Conservation (phyloP, 345 rosid species). For the Mercurialis annua region DNA sequence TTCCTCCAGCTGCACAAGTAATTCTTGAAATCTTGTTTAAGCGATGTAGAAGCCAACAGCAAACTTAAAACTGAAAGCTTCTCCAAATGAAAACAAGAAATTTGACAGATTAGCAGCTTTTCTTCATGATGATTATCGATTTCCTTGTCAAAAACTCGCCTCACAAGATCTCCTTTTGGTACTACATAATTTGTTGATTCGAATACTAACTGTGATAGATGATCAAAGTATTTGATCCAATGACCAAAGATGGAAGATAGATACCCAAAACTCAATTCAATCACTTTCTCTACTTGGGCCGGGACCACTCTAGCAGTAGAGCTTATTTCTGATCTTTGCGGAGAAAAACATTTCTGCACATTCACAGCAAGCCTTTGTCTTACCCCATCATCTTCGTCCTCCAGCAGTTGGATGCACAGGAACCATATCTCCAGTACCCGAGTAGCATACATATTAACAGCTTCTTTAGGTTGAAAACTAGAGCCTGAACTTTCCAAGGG, state of each 20-base stretch:
- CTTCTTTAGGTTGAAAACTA: constrained; percentile 33
- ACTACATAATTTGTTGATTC: constrained; percentile 45
- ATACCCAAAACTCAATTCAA: constrained; percentile 65
- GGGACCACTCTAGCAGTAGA: constrained; percentile 42
- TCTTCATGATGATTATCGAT: constrained; percentile 93
- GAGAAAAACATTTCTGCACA: constrained; percentile 58
- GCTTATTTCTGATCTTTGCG: constrained; percentile 19
- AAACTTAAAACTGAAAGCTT: constrained; percentile 38
- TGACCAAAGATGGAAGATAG: constrained; percentile 69
- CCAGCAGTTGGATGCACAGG: constrained; percentile 69
- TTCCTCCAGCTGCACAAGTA: constrained; percentile 57
- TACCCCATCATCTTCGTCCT: constrained; percentile 90
- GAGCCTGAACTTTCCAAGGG: constrained; percentile 26
- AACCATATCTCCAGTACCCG: constrained; percentile 71
- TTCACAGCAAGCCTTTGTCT: constrained; percentile 59
- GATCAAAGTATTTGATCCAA: constrained; percentile 64
- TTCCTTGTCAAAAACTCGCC: constrained; percentile 92
- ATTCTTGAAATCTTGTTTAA: constrained; percentile 22
- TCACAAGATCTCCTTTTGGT: constrained; percentile 59
- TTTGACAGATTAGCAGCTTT: constrained; percentile 73
- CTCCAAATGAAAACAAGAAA: constrained; percentile 71
- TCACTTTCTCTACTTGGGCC: constrained; percentile 81
- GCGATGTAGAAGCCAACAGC: constrained; percentile 19
- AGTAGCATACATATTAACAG: constrained; percentile 43
- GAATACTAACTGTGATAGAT: constrained; percentile 58